Percentiles rank a stretch among this genome's conserved stretches.
phyloP scores from a whole-genome alignment of 306 rosid species.

The Vigna trinervia region DNA sequence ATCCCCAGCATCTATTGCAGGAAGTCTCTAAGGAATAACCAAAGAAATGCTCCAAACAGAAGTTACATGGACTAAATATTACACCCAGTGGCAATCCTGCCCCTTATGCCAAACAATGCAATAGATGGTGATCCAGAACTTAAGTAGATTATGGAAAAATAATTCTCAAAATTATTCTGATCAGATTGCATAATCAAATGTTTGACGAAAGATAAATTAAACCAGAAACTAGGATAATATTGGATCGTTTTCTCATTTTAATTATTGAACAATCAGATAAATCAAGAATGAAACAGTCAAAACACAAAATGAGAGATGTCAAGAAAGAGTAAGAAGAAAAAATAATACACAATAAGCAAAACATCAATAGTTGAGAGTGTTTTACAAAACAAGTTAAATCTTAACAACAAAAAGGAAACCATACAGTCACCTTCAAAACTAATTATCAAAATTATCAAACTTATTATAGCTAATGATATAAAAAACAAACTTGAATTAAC shows the following conservation, averaged over 20 bases:
- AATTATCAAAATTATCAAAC: background rate
- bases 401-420: background rate
- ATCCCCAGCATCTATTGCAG: constrained; percentile 2
- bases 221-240: background rate
- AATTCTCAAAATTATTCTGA: constrained; percentile 1
- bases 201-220: background rate
- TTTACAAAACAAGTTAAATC: background rate
- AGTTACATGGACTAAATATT: no score
- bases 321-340: background rate
- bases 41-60: no score
- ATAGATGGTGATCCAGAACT: background rate
- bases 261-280: constrained; percentile 17
- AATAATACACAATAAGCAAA: background rate
- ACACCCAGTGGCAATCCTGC: no score
- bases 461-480: no score
- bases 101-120: no score
- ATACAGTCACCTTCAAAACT: background rate
- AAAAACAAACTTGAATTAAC: constrained; percentile 1
- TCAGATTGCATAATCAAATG: background rate
- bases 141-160: background rate
- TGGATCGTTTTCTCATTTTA: background rate
- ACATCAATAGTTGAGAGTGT: background rate
- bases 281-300: background rate
- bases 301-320: background rate
- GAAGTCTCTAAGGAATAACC: constrained; percentile 14